A percentile compares a stretch with the other conserved stretches of the same genome.
Evolutionary conservation across 305 asterid species (phyloP).

Genomic region (Withania somnifera): DNA sequence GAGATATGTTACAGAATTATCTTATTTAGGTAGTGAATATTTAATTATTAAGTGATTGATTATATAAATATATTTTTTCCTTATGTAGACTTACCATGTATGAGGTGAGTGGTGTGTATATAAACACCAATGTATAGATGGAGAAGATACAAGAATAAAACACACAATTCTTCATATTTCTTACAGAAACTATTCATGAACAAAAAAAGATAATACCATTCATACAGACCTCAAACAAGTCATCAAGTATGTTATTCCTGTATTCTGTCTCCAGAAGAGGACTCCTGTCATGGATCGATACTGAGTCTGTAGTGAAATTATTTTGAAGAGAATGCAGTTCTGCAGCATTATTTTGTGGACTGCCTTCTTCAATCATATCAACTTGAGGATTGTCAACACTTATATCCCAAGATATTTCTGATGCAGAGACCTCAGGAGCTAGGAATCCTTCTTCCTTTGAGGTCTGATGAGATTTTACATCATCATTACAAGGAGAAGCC

Average conservation of each 20-base stretch:
- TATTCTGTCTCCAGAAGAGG: conserved; percentile 88
- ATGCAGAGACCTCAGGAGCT: conserved; percentile 33
- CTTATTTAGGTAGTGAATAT: too few species aligned
- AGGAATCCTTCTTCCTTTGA: conserved; percentile 20
- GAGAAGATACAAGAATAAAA: too few species aligned
- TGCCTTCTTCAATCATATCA: conserved; percentile 30
- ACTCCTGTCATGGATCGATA: conserved; percentile 46
- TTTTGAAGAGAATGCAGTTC: conserved; percentile 21
- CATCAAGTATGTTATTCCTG: conserved; percentile 89
- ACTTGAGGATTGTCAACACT: conserved; percentile 51
- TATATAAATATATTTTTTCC: too few species aligned
- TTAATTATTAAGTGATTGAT: too few species aligned
- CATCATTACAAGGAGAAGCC: conserved; percentile 39
- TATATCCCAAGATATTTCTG: conserved; percentile 78
- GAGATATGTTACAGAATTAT: too few species aligned
- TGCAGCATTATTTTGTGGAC: conserved; percentile 16
- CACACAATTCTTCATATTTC: too few species aligned
- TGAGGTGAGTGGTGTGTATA: too few species aligned
- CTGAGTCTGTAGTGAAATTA: conserved; percentile 25
- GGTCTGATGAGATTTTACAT: conserved; percentile 25
- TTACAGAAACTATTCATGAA: neutral
- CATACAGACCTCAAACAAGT: conserved; percentile 72
- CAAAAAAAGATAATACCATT: neutral
- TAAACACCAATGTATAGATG: too few species aligned
- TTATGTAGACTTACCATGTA: too few species aligned